phyloP scores from a whole-genome alignment of 1,139 yeast species.

The Protomyces gravidus region DNA sequence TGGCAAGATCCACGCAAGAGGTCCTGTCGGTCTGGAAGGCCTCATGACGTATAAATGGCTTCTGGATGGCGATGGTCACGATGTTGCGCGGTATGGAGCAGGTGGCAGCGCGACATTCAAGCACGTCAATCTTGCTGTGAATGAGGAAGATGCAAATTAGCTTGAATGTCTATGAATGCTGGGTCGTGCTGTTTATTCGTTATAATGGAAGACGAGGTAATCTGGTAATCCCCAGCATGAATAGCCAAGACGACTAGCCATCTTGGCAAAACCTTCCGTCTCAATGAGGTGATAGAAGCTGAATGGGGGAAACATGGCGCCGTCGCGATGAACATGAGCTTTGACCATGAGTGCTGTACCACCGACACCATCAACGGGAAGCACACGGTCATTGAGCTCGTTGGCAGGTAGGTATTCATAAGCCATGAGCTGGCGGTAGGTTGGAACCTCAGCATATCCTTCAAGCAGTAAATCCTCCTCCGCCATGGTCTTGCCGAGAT shows the following conservation, averaged over 20 bases:
- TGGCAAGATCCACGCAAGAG: constrained; percentile 94
- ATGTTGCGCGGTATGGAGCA: constrained; percentile 19
- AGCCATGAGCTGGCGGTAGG: constrained; percentile 95
- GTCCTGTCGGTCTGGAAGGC: constrained; percentile 98
- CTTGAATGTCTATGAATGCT: background rate
- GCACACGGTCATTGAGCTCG: background rate
- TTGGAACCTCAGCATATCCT: constrained; percentile 84
- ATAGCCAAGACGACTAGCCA: constrained; percentile 93
- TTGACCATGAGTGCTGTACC: constrained; percentile 90
- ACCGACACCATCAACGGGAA: constrained; percentile 90
- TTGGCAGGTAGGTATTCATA: constrained; percentile 54
- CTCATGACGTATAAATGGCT: constrained; percentile 79
- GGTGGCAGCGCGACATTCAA: background rate
- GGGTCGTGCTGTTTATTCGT: constrained; percentile 36
- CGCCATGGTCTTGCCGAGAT: constrained; percentile 62
- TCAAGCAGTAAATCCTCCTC: constrained; percentile 92
- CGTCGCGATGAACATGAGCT: constrained; percentile 97
- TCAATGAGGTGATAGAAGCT: constrained; percentile 95
- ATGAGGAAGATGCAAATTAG: background rate
- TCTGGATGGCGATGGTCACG: constrained; percentile 18
- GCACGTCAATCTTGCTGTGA: background rate
- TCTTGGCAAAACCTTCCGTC: constrained; percentile 96
- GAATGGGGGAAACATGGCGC: constrained; percentile 98
- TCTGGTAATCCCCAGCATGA: constrained; percentile 90
- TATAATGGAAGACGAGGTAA: constrained; percentile 75